Evolutionary conservation across 352 stramenopile genomes (phyloP).

Genomic region (Phytophthora palmivora): DNA sequence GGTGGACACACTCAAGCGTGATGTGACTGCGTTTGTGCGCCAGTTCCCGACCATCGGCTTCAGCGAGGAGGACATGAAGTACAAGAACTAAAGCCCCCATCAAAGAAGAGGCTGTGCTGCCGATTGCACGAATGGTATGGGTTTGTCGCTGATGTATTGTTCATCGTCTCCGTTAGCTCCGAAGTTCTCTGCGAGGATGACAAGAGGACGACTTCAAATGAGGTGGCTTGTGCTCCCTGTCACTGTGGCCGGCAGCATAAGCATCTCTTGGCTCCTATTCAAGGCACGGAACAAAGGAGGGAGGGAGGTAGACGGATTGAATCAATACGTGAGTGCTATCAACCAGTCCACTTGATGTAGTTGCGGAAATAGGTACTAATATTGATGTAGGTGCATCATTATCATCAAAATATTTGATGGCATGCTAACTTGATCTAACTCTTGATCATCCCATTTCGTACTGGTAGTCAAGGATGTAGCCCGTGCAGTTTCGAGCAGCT

Average conservation of each 20-base stretch:
- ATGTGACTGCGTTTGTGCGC: slow-evolving; percentile 94
- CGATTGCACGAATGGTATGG: slow-evolving; percentile 20
- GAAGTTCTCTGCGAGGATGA: slow-evolving; percentile 25
- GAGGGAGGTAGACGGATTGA: slow-evolving; percentile 1
- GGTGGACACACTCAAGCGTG: slow-evolving; percentile 80
- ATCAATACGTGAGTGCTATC: neutral
- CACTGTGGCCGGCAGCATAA: slow-evolving; percentile 18
- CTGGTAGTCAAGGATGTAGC: too few relatives aligned
- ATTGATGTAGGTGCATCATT: too few relatives aligned
- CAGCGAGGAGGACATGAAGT: slow-evolving; percentile 93
- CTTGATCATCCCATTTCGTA: too few relatives aligned
- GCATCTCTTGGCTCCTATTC: slow-evolving; percentile 9
- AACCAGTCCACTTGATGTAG: neutral
- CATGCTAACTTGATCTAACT: too few relatives aligned
- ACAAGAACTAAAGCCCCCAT: slow-evolving; percentile 68
- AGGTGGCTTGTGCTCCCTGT: slow-evolving; percentile 22
- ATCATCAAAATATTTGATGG: too few relatives aligned
- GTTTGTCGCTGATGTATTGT: slow-evolving; percentile 11
- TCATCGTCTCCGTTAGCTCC: slow-evolving; percentile 18
- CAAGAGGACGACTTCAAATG: slow-evolving; percentile 10
- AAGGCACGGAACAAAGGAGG: slow-evolving; percentile 14
- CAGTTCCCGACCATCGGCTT: slow-evolving; percentile 98
- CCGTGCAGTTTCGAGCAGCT: too few relatives aligned
- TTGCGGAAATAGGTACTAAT: too few relatives aligned
- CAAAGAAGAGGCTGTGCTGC: slow-evolving; percentile 9